phyloP scores from a whole-genome alignment of 2,329 filamentous ascomycete genomes.

The Aspergillus luchuensis region DNA sequence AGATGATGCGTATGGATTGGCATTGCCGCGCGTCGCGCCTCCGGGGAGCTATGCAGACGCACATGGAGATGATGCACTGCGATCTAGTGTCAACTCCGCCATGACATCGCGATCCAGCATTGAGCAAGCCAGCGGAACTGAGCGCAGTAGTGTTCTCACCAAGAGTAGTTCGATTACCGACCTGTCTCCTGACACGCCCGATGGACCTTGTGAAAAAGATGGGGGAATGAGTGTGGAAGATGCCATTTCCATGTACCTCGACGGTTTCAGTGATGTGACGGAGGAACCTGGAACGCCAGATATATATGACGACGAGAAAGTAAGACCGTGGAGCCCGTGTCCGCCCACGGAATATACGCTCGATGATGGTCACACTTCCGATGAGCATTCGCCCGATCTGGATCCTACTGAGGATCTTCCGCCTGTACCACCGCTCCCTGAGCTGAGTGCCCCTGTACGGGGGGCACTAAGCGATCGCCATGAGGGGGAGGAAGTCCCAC shows the following conservation, averaged over 20 bases:
- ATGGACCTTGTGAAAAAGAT: constrained; percentile 61
- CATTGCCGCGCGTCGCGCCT: constrained; percentile 33
- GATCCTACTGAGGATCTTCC: constrained; percentile 25
- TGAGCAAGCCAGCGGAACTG: constrained; percentile 65
- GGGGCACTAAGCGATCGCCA: constrained; percentile 20
- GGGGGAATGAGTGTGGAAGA: constrained; percentile 61
- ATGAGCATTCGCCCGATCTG: constrained; percentile 23
- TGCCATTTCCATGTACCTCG: constrained; percentile 62
- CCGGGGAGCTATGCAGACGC: constrained; percentile 25
- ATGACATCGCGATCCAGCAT: constrained; percentile 63
- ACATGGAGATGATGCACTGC: constrained; percentile 39
- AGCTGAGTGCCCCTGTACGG: constrained; percentile 14
- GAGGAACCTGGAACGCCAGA: constrained; percentile 39
- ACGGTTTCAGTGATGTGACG: constrained; percentile 55
- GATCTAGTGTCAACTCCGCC: constrained; percentile 62
- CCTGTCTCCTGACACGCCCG: constrained; percentile 61
- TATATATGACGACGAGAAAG: constrained; percentile 35
- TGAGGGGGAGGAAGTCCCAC: constrained; percentile 15
- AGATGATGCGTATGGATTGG: constrained; percentile 30
- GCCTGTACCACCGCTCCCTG: constrained; percentile 11
- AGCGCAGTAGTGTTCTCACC: constrained; percentile 78
- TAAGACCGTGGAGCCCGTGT: constrained; percentile 30
- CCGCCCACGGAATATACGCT: constrained; percentile 31
- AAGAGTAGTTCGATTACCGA: constrained; percentile 75
- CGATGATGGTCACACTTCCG: constrained; percentile 29